Percentiles rank a stretch among this genome's conserved stretches.
These are phyloP conservation scores for Pyrenochaeta sp. DNA, from an alignment of 2,329 filamentous ascomycete genomes.

Conservation along the genomic window DNA sequence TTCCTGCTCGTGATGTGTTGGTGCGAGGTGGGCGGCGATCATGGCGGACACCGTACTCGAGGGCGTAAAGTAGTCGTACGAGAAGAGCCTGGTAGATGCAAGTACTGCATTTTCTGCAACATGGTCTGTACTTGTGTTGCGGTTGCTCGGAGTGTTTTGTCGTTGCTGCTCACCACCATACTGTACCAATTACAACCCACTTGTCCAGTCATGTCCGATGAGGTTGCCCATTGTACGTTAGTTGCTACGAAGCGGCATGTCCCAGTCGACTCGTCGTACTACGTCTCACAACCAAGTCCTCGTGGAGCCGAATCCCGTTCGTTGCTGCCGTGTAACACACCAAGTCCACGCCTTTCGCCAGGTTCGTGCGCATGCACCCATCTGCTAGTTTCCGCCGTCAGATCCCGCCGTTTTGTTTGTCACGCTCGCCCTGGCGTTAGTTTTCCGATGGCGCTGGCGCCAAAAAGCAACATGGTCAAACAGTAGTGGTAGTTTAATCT, in stretches of 20 bases:
- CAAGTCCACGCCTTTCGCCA: slow-evolving; percentile 37
- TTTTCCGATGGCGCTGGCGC: slow-evolving; percentile 19
- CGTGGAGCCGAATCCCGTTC: slow-evolving; percentile 24
- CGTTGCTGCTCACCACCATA: slow-evolving; percentile 4
- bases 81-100: too few species aligned
- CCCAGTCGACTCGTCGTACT: background rate
- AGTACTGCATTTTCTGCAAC: background rate
- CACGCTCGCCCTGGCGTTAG: slow-evolving; percentile 37
- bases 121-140: background rate
- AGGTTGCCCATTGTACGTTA: too few species aligned
- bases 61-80: slow-evolving; percentile 1
- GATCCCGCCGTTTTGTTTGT: slow-evolving; percentile 33
- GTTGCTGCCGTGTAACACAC: slow-evolving; percentile 45
- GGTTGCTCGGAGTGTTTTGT: background rate
- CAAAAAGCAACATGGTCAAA: slow-evolving; percentile 16
- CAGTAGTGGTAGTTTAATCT: slow-evolving; percentile 25
- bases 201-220: too few species aligned
- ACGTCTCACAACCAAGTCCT: slow-evolving; percentile 24
- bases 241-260: too few species aligned
- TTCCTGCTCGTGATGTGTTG: background rate
- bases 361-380: slow-evolving; percentile 36
- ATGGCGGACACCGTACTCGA: background rate
- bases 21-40: slow-evolving; percentile 12
- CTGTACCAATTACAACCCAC: background rate
- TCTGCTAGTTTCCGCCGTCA: slow-evolving; percentile 49